Base-by-base conservation (phyloP, 176 grass and related monocot genomes). In the Eremochloa ophiuroides region DNA sequence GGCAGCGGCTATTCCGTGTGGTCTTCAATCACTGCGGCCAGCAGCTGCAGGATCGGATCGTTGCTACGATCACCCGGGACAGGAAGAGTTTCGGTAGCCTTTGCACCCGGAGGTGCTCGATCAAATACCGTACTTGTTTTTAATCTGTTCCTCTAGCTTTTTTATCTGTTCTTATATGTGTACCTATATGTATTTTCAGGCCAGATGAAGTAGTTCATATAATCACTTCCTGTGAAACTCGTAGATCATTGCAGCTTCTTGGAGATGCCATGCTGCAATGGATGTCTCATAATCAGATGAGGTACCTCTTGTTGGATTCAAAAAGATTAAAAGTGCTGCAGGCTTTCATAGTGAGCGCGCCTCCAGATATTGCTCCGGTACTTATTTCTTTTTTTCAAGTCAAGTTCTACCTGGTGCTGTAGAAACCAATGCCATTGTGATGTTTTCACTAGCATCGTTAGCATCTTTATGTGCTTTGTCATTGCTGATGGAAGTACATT, bases 291-390 rank as follows among this genome's bases (percentile, higher is more conserved):
- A 35, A 39, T 27, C 30, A 41, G 23, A 29, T 67, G 30, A 31
- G 26, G 4, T 6, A 2, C 10, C 43, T 75, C 0, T 5, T 83
- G 14, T 39, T 1, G 0, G 62, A 83, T 66, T 75, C 62, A 3
- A 66, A 56, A 43, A 64, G 62, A 38, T n/a, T 84, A 2, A 75
- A 10, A 50, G 61, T 84, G n/a, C 18, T 84, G 15, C n/a, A 67
- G 11, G 59, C 61, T 26, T 84, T 74, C 17, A 40, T 84, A 41
- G 1, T 17, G 33, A 8, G 11, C 7, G 75, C 35, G 30, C 82
- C 82, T 30, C 8, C 16, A 2, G 71, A 84, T 12, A 66, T 67
- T 38, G 2, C 42, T 76, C 30, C 56, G 72, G 71, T 84, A 55
- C 31, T 28, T 7, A 2, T 8, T 17, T 10, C 26, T n/a, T 51